Evolutionary conservation across 805 yeast genomes (phyloP).

Genomic region (Wickerhamiella australiensis): DNA sequence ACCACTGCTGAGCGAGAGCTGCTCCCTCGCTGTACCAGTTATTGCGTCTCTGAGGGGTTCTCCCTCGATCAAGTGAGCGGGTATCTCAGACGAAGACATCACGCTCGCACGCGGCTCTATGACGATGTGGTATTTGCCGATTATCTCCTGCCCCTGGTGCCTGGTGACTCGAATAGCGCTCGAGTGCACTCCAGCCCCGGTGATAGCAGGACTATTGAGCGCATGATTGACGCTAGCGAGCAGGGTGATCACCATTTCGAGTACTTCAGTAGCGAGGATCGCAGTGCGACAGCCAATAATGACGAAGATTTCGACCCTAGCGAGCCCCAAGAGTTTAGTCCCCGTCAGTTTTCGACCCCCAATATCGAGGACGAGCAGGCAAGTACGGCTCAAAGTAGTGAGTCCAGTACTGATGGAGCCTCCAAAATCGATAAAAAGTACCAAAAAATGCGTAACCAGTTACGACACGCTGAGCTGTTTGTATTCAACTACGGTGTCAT

Average conservation of each 20-base stretch:
- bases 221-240: conserved; percentile 65
- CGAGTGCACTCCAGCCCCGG: conserved; percentile 29
- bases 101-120: conserved; percentile 73
- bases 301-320: conserved; percentile 65
- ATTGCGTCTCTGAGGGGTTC: conserved; percentile 75
- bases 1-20: conserved; percentile 27
- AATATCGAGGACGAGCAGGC: not conserved
- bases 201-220: conserved; percentile 49
- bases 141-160: conserved; percentile 71
- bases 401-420: not conserved
- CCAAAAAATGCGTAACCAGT: conserved; percentile 15
- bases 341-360: conserved; percentile 13
- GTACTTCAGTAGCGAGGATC: conserved; percentile 51
- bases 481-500: conserved; percentile 86
- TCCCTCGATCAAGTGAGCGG: conserved; percentile 49
- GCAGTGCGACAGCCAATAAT: conserved; percentile 35
- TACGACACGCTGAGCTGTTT: conserved; percentile 66
- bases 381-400: not conserved
- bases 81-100: conserved; percentile 58
- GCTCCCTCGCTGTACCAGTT: conserved; percentile 81
- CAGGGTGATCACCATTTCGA: conserved; percentile 86
- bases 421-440: conserved; percentile 28
- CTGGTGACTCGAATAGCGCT: conserved; percentile 42
- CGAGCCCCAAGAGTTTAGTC: conserved; percentile 81
- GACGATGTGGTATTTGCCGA: conserved; percentile 92